These are phyloP conservation scores for Yamadazyma aaseri DNA, from an alignment of 1,139 yeast genomes.

Conservation along the genomic window DNA sequence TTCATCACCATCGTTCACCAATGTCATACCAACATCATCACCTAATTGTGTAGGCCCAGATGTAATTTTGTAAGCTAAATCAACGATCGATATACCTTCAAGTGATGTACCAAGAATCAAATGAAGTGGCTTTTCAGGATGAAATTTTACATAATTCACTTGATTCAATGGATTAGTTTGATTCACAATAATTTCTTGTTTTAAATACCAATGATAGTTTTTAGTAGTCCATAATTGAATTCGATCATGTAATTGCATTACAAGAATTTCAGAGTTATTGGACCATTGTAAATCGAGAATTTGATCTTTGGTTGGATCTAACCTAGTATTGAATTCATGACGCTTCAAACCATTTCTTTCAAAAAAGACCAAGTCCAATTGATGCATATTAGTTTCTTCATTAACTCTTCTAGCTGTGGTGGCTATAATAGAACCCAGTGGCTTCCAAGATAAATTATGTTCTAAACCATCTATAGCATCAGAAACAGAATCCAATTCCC, in stretches of 20 bases:
- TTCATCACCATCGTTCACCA: constrained; percentile 78
- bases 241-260: constrained; percentile 58
- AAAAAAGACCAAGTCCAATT: constrained; percentile 67
- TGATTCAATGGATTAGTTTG: constrained; percentile 23
- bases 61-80: constrained; percentile 62
- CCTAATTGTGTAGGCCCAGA: constrained; percentile 72
- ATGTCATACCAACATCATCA: constrained; percentile 70
- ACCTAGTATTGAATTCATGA: constrained; percentile 75
- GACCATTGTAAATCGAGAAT: constrained; percentile 75
- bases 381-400: constrained; percentile 44
- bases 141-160: constrained; percentile 67
- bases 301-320: constrained; percentile 45
- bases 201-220: constrained; percentile 94
- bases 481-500: constrained; percentile 75
- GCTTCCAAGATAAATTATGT: constrained; percentile 78
- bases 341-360: constrained; percentile 94
- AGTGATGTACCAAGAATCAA: constrained; percentile 59
- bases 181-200: constrained; percentile 61
- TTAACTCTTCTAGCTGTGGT: constrained; percentile 64
- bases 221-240: constrained; percentile 89
- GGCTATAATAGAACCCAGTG: constrained; percentile 86
- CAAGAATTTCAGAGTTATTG: constrained; percentile 73
- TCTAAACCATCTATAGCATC: constrained; percentile 89
- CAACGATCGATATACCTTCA: constrained; percentile 57
- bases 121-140: constrained; percentile 83